These are phyloP conservation scores for Metarhizium sp. DNA, from an alignment of 2,329 filamentous ascomycete genomes.

Conservation along the genomic window DNA sequence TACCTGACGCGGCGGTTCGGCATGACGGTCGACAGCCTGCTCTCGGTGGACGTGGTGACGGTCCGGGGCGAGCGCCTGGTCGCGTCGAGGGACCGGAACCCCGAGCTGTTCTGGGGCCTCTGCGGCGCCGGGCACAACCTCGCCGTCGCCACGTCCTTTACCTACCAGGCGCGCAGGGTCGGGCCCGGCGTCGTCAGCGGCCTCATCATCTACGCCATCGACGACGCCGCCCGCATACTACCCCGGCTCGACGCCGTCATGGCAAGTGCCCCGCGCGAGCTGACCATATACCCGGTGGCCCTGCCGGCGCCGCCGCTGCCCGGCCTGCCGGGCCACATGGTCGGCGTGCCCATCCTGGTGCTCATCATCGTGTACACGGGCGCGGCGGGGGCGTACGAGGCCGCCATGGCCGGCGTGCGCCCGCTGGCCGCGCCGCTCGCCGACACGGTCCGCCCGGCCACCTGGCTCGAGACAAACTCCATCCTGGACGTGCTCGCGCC, in stretches of 20 bases:
- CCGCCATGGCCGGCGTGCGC: background rate
- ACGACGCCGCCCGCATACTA: background rate
- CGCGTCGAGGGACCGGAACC: background rate
- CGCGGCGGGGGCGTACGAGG: background rate
- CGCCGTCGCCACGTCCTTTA: slow-evolving; percentile 3
- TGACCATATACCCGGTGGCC: background rate
- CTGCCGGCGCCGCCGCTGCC: background rate
- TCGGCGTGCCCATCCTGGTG: background rate
- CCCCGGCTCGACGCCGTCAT: background rate
- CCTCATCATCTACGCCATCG: background rate
- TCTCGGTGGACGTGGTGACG: background rate
- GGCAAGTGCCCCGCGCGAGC: background rate
- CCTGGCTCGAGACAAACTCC: background rate
- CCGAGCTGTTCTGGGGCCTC: slow-evolving; percentile 3
- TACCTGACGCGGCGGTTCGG: background rate
- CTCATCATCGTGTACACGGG: background rate
- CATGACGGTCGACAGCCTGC: slow-evolving; percentile 1
- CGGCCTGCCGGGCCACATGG: background rate
- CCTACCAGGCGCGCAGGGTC: slow-evolving; percentile 1
- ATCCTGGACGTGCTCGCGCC: background rate
- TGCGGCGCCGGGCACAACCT: slow-evolving; percentile 5
- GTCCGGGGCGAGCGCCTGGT: background rate
- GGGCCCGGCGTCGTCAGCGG: background rate
- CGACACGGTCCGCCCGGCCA: background rate
- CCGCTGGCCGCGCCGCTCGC: background rate